Evolutionary conservation across 202 grass and related monocot species (phyloP), one percentile per base, ranked within the genome.

Genomic region (Elaeis oleifera): DNA sequence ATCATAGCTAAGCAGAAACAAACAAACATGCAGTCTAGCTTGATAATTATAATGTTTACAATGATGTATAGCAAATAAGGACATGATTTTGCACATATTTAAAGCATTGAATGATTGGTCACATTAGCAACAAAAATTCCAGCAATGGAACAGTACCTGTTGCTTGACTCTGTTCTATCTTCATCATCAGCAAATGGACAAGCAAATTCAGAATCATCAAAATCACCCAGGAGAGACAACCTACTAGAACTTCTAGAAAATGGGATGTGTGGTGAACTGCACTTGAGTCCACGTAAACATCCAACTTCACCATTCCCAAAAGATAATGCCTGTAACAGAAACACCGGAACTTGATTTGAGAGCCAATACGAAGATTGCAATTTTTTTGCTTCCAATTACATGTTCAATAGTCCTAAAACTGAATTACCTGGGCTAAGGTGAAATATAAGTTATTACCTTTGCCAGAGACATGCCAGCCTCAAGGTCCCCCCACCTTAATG

Each of bases 221-320:
- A 26, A 26, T 49, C 53, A 25, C 71, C 75, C 22, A 25, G 21
- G 20, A 31, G 61, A 50, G 18, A 63, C 54, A 50, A 20, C 49
- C 27, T 71, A 63, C 65, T 63, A 57, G 28, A 27, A 26, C 52
- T 5, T 16, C 58, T 73, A 49, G 29, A 51, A 16, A 5, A 21
- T n/a, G 67, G 53, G 48, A 21, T 23, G 18, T 23, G 19, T 25
- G 31, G 28, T 25, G 54, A 69, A 69, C 28, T 49, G 28, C 67
- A 72, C 76, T 83, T 79, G 23, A 78, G 51, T 29, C 71, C 75
- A 66, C 57, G 54, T 53, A 84, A 81, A 66, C 87, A 77, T 60
- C 70, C 63, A 63, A 80, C 71, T 18, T 80, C 75, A 82, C 87
- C 75, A 78, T 78, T 81, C 50, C 69, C 78, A 64, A 78, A 79